phyloP scores from a whole-genome alignment of 1,284 basidiomycete species.

The Naganishia cerealis region DNA sequence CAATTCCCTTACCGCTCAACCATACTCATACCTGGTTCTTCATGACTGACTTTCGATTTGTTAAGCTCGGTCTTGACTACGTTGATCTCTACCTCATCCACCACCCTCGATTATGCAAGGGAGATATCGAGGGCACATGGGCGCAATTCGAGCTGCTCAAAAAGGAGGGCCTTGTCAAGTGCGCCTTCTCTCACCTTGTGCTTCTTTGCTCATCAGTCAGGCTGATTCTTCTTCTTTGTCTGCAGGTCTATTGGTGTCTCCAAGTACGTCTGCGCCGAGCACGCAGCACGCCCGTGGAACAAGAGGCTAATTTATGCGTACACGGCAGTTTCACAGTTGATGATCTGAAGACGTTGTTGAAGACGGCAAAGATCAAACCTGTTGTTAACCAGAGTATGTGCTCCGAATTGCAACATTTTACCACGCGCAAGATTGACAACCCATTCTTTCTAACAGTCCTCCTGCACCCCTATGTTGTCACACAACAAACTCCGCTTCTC shows the following conservation, averaged over 20 bases:
- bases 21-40: background rate
- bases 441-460: conserved; percentile 56
- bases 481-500: conserved; percentile 60
- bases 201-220: background rate
- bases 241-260: conserved; percentile 71
- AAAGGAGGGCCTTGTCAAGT: conserved; percentile 63
- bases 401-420: background rate
- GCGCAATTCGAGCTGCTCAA: conserved; percentile 63
- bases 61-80: conserved; percentile 64
- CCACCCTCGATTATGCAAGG: conserved; percentile 57
- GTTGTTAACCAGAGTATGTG: conserved; percentile 67
- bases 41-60: background rate
- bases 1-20: background rate
- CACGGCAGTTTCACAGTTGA: conserved; percentile 58
- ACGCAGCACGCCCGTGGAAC: background rate
- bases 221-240: conserved; percentile 5
- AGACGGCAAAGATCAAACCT: conserved; percentile 62
- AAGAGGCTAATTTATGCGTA: background rate
- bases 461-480: conserved; percentile 70
- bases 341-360: conserved; percentile 62
- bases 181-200: conserved; percentile 31
- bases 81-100: conserved; percentile 69
- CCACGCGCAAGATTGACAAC: background rate
- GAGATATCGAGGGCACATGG: conserved; percentile 64
- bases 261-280: conserved; percentile 54